Evolutionary conservation across 2,329 filamentous ascomycete species (phyloP), one percentile per base, ranked within the genome.

Genomic region (Dactylellina cionopaga): DNA sequence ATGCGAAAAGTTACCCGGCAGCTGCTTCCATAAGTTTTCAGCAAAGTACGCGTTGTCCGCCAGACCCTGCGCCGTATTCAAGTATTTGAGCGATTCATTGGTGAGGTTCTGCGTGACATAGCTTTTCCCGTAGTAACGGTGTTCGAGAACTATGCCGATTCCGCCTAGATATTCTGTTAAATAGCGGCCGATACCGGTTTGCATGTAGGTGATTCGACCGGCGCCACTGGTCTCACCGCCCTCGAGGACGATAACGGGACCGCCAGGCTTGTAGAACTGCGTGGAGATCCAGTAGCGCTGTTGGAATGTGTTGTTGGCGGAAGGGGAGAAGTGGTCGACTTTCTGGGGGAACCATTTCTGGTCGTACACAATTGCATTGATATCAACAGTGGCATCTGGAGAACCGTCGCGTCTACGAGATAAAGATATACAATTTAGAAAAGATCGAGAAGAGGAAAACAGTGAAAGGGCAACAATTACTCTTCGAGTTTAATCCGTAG

Each of bases 211-310:
- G 15, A 96, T 81, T 11, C 91, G 85, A 29, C 79, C 86, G n/a
- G 79, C 81, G 6, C 85, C 90, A 69, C 82, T 81, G 0, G 88
- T 89, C 81, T 96, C 92, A 25, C 92, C 92, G 3, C 85, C 85
- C 37, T 89, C 85, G 3, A 96, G 84, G 3, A 96, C 85, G 63
- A 96, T 90, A 49, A 96, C 89, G 0, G 92, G 92, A 0, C 92
- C 92, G 10, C 92, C 92, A 0, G 85, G 81, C 78, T 88, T 84
- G 81, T 96, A 96, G 81, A 90, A 85, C 44, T 85, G 85, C 0
- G 88, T 87, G 77, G 96, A 92, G 76, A 94, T 92, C 89, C 89
- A 96, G 82, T 95, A 96, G 9, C 91, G 86, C 49, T 94, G 82
- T 19, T 86, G 80, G 80, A 92, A 96, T 1, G 81, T 85, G 24